phyloP scores from a whole-genome alignment of 257 asterid species.

The Ilex asprella region DNA sequence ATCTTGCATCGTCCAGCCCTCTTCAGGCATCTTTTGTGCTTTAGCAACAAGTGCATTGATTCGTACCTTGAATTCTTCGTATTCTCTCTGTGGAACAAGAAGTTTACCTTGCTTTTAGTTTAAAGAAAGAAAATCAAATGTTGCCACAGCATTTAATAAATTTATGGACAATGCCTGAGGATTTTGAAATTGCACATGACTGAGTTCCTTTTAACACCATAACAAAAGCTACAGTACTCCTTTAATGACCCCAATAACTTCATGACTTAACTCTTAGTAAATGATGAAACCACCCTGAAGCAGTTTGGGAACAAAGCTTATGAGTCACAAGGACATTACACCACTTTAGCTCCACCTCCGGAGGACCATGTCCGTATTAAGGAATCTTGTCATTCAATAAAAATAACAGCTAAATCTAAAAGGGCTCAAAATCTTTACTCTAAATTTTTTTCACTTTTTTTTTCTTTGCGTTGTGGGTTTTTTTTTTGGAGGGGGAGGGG shows the following conservation, averaged over 20 bases:
- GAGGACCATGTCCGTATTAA: too few species aligned
- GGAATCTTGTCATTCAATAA: too few species aligned
- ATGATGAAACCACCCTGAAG: too few species aligned
- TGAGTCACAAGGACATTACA: too few species aligned
- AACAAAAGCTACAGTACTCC: neutral
- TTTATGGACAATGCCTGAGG: neutral
- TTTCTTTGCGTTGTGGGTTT: too few species aligned
- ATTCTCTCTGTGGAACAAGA: constrained; percentile 31
- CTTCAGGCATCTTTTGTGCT: constrained; percentile 46
- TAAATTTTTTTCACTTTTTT: too few species aligned
- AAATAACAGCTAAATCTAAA: too few species aligned
- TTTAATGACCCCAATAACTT: neutral
- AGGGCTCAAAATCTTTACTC: too few species aligned
- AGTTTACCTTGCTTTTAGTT: neutral
- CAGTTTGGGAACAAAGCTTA: too few species aligned
- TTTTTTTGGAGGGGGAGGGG: too few species aligned
- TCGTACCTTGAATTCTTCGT: constrained; percentile 38
- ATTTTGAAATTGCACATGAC: neutral
- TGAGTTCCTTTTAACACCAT: neutral
- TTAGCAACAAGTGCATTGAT: constrained; percentile 39
- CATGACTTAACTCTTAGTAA: too few species aligned
- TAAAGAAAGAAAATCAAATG: neutral
- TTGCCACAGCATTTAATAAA: neutral
- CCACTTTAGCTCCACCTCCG: too few species aligned
- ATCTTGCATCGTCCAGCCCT: constrained; percentile 46